These are phyloP conservation scores for Puccinia novopanici DNA, from an alignment of 1,284 basidiomycete species.

Conservation along the genomic window DNA sequence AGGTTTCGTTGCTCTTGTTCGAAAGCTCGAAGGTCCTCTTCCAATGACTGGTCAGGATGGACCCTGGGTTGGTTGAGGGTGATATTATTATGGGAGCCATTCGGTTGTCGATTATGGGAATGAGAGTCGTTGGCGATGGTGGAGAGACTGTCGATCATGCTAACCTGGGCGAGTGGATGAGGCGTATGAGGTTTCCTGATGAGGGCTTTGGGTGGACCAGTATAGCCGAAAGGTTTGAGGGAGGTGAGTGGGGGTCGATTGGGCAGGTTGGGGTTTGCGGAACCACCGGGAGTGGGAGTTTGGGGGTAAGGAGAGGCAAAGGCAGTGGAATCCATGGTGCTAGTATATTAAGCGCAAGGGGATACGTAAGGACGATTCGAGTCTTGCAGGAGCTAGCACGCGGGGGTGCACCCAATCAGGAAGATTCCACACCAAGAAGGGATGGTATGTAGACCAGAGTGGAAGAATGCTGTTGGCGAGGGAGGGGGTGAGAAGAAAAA, in stretches of 20 bases:
- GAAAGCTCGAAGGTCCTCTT: constrained; percentile 26
- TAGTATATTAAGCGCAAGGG: background rate
- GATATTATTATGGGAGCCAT: background rate
- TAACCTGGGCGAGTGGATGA: constrained; percentile 50
- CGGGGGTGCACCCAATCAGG: background rate
- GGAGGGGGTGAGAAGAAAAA: no score
- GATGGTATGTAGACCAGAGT: background rate
- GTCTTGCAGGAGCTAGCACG: background rate
- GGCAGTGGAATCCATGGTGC: constrained; percentile 6
- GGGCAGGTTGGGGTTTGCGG: constrained; percentile 16
- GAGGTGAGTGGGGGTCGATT: constrained; percentile 47
- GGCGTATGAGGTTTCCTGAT: constrained; percentile 19
- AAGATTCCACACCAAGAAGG: background rate
- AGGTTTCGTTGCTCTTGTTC: constrained; percentile 31
- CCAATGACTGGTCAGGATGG: constrained; percentile 31
- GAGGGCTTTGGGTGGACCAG: constrained; percentile 3
- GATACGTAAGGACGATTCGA: background rate
- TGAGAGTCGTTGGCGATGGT: constrained; percentile 3
- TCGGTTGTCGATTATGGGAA: background rate
- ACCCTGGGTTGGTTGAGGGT: constrained; percentile 8
- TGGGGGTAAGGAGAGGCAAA: constrained; percentile 50
- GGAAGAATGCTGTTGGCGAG: no score
- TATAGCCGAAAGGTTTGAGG: constrained; percentile 43
- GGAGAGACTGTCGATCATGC: constrained; percentile 45
- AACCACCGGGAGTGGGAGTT: constrained; percentile 50